These are phyloP conservation scores for Aspergillus sp. DNA, from an alignment of 2,329 filamentous ascomycete genomes.

Conservation along the genomic window DNA sequence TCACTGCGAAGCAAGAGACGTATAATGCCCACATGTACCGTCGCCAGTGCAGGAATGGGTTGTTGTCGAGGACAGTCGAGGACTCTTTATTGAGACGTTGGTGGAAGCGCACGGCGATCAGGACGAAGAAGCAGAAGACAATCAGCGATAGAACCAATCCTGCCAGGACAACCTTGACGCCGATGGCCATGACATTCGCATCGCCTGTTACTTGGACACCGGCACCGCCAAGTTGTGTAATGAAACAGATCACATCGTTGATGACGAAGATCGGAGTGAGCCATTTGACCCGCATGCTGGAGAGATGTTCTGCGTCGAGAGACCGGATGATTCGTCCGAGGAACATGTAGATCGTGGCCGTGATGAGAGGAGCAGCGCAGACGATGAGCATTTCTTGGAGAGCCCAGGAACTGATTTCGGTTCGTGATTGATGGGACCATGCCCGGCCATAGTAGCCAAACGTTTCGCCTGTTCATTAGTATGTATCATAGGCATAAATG, in stretches of 20 bases:
- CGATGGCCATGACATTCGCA: slow-evolving; percentile 13
- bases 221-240: slow-evolving; percentile 28
- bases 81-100: slow-evolving; percentile 8
- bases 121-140: slow-evolving; percentile 23
- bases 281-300: slow-evolving; percentile 28
- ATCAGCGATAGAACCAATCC: slow-evolving; percentile 25
- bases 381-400: slow-evolving; percentile 37
- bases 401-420: slow-evolving; percentile 24
- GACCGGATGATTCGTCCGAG: slow-evolving; percentile 36
- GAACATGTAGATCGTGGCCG: slow-evolving; percentile 34
- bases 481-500: not conserved
- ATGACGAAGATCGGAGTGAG: slow-evolving; percentile 36
- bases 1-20: slow-evolving; percentile 16
- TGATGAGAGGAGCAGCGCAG: slow-evolving; percentile 37
- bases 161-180: slow-evolving; percentile 21
- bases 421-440: slow-evolving; percentile 25
- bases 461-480: slow-evolving; percentile 21
- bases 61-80: slow-evolving; percentile 10
- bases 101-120: slow-evolving; percentile 21
- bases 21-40: slow-evolving; percentile 24
- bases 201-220: slow-evolving; percentile 24
- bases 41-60: slow-evolving; percentile 17
- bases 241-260: slow-evolving; percentile 31
- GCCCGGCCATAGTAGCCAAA: slow-evolving; percentile 34
- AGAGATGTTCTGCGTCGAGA: slow-evolving; percentile 29